Base-by-base conservation (phyloP, 2,329 filamentous ascomycete genomes). In the Emergomyces pasteurianus region DNA sequence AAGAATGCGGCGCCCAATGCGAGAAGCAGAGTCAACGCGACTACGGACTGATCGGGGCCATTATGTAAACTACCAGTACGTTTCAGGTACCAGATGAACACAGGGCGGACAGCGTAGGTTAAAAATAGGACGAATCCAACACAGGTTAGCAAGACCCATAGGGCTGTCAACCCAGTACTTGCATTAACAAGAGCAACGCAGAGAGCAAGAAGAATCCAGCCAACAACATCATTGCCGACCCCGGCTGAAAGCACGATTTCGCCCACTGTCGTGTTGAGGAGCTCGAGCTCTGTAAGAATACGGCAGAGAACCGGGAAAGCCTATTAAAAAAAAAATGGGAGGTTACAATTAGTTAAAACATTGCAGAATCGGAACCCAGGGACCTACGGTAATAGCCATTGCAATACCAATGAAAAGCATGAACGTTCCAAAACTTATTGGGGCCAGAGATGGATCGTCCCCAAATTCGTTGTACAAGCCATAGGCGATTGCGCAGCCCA, bases 121-220 rank as follows among this genome's bases (percentile, higher is more conserved):
- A 96, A 79, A 68, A 96, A 87, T 0, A 96, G 71, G 23, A 87
- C 81, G 76, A 88, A 97, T 47, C 83, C 92, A 18, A 88, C 75
- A 56, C 84, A 86, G 28, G 86, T 85, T 14, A 97, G 80, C 6
- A 97, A 77, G 6, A 96, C 90, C 75, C 85, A 97, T 0, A 97
- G 80, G 0, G 92, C 91, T 0, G 90, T 86, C 23, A 97, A 73
- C 0, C 92, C 92, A 52, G 82, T 87, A 18, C 85, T 86, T 36
- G 92, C 90, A 70, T 97, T 97, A 68, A 96, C 92, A 31, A 97
- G 81, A 0, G 92, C 89, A 40, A 97, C 92, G 66, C 92, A 96
- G 34, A 97, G 86, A 0, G 92, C 92, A 28, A 97, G 85, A 18
- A 97, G 79, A 65, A 96, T 87, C 92, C 92, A 97, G 61, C 90